phyloP scores from a whole-genome alignment of 2,329 filamentous ascomycete species.

The Fusarium aywerte region DNA sequence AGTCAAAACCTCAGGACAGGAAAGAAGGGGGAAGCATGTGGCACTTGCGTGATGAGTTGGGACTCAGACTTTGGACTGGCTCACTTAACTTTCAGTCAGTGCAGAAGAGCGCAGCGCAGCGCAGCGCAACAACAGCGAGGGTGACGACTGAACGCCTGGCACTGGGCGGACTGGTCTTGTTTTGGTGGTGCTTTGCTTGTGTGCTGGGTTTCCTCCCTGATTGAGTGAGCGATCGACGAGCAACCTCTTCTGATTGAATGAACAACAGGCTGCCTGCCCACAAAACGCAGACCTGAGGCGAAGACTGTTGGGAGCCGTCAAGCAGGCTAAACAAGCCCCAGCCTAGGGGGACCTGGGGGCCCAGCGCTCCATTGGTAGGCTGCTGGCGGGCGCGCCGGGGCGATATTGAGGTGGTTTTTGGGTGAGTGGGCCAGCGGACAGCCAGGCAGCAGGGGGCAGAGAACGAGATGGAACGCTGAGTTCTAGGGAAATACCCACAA shows the following conservation, averaged over 20 bases:
- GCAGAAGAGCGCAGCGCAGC: background rate
- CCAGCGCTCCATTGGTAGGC: slow-evolving; percentile 17
- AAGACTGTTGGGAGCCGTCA: slow-evolving; percentile 38
- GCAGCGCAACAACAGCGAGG: slow-evolving; percentile 2
- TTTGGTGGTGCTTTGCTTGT: slow-evolving; percentile 32
- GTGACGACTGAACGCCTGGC: slow-evolving; percentile 30
- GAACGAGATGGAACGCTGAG: background rate
- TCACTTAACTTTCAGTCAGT: slow-evolving; percentile 4
- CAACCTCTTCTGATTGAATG: slow-evolving; percentile 36
- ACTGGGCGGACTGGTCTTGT: slow-evolving; percentile 26
- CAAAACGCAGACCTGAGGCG: slow-evolving; percentile 43
- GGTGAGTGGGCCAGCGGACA: slow-evolving; percentile 34
- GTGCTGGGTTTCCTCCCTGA: slow-evolving; percentile 37
- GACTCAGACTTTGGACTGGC: background rate
- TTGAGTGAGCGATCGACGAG: slow-evolving; percentile 36
- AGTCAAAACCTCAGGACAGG: slow-evolving; percentile 40
- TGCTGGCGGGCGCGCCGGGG: slow-evolving; percentile 34
- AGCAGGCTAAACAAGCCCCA: slow-evolving; percentile 31
- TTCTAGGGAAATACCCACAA: background rate
- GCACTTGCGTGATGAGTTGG: slow-evolving; percentile 27
- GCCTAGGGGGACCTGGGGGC: slow-evolving; percentile 8
- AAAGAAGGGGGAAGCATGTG: slow-evolving; percentile 37
- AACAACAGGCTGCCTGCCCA: slow-evolving; percentile 32
- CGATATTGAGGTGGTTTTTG: slow-evolving; percentile 25
- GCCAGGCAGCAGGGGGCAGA: slow-evolving; percentile 9